A percentile compares a stretch with the other conserved stretches of the same genome.
These are phyloP conservation scores for Beauveria brongniartii DNA, from an alignment of 2,329 filamentous ascomycete species.

Conservation along the genomic window DNA sequence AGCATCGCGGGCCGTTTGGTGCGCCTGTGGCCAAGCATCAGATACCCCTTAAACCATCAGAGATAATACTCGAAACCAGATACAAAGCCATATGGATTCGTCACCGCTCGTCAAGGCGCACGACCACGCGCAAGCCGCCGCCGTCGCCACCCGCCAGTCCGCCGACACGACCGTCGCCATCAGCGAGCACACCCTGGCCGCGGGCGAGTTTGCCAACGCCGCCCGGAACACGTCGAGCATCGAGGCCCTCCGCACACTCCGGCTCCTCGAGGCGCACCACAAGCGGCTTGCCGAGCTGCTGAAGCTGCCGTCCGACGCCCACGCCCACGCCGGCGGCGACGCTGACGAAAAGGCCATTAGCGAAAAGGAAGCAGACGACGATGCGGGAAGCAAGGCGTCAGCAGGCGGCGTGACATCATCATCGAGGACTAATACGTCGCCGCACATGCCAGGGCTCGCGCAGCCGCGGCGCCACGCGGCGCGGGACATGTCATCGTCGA, in stretches of 20 bases:
- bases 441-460: constrained; percentile 23
- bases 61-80: not conserved
- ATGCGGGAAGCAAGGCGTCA: constrained; percentile 13
- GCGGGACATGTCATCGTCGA: constrained; percentile 70
- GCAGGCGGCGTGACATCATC: constrained; percentile 17
- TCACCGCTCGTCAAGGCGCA: constrained; percentile 57
- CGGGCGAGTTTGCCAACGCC: constrained; percentile 79
- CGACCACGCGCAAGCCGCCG: constrained; percentile 80
- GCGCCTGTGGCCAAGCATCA: not conserved
- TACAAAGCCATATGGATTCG: constrained; percentile 24
- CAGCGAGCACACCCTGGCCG: constrained; percentile 80
- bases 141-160: constrained; percentile 66
- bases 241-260: constrained; percentile 75
- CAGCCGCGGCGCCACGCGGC: constrained; percentile 46
- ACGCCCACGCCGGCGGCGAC: constrained; percentile 24
- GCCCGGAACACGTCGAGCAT: constrained; percentile 59
- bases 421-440: constrained; percentile 19
- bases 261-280: constrained; percentile 82
- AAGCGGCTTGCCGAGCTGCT: constrained; percentile 74
- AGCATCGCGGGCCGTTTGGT: constrained; percentile 7
- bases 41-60: not conserved
- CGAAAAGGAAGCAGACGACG: constrained; percentile 10
- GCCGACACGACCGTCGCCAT: constrained; percentile 73
- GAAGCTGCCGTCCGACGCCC: constrained; percentile 51
- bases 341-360: constrained; percentile 20